Conservation (phyloP, 352 stramenopile species). For the Phytophthora pluvialis region DNA sequence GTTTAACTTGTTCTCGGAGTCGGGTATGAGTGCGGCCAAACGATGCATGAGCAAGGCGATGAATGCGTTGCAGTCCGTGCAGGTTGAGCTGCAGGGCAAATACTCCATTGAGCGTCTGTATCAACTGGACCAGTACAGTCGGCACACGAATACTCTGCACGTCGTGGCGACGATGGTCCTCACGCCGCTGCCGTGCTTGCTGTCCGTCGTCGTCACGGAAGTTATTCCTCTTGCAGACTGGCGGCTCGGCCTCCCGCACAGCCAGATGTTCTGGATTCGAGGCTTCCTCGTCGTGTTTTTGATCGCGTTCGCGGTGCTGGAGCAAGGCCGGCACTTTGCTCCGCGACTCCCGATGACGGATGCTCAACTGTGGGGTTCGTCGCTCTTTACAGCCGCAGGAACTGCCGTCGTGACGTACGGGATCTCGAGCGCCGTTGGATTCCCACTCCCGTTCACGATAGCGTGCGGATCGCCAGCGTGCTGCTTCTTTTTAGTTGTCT, state of each 20-base stretch:
- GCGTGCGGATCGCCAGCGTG: conserved; percentile 14
- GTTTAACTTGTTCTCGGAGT: background rate
- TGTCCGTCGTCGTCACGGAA: conserved; percentile 21
- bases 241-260: conserved; percentile 15
- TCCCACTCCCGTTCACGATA: conserved; percentile 41
- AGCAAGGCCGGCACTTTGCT: conserved; percentile 33
- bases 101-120: conserved; percentile 35
- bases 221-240: conserved; percentile 30
- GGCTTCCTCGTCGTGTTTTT: conserved; percentile 26
- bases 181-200: conserved; percentile 27
- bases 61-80: conserved; percentile 1
- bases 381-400: conserved; percentile 15
- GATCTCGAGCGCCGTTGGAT: conserved; percentile 25
- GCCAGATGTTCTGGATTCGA: conserved; percentile 28
- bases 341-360: conserved; percentile 15
- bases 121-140: conserved; percentile 15
- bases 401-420: conserved; percentile 9
- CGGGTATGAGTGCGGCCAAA: background rate
- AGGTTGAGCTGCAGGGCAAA: conserved; percentile 39
- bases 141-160: background rate
- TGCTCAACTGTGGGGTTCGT: conserved; percentile 5
- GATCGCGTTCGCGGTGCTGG: conserved; percentile 21
- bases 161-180: conserved; percentile 6
- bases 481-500: conserved; percentile 9
- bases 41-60: background rate